Percentiles rank a stretch among this genome's conserved stretches.
Conservation (phyloP, 805 yeast genomes). For the Kazachstania kunashirensis region DNA sequence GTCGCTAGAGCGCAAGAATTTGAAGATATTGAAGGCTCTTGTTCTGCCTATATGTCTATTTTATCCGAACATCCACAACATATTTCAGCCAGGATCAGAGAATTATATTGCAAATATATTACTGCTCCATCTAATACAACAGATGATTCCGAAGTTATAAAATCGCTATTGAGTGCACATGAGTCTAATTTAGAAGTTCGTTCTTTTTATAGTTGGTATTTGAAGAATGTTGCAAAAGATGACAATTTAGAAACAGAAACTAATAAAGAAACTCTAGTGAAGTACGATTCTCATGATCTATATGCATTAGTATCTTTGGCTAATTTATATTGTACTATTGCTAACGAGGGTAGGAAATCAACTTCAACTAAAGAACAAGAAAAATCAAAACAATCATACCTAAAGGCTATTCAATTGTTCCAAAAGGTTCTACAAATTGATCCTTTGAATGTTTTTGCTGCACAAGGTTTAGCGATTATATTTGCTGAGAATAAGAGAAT, state of each 20-base stretch:
- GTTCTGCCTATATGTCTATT: constrained; percentile 42
- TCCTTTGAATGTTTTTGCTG: constrained; percentile 83
- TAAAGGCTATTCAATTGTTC: constrained; percentile 85
- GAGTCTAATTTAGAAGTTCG: constrained; percentile 70
- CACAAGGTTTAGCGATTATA: constrained; percentile 92
- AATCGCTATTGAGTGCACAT: constrained; percentile 42
- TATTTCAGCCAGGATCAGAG: constrained; percentile 64
- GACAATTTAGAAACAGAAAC: constrained; percentile 59
- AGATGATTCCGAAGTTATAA: constrained; percentile 26
- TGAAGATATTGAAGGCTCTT: constrained; percentile 21
- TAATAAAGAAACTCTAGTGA: constrained; percentile 75
- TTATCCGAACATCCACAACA: constrained; percentile 56
- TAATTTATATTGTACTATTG: constrained; percentile 73
- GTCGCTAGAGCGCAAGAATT: constrained; percentile 65
- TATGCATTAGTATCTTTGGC: constrained; percentile 88
- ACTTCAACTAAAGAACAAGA: constrained; percentile 34
- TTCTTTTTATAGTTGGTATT: constrained; percentile 87
- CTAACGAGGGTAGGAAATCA: constrained; percentile 56
- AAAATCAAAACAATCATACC: constrained; percentile 59
- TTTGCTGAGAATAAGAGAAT: constrained; percentile 76
- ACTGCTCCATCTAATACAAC: constrained; percentile 24
- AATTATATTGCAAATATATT: constrained; percentile 50
- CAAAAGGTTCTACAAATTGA: constrained; percentile 82
- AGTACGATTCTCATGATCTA: constrained; percentile 76
- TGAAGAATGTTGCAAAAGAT: constrained; percentile 43